phyloP scores from a whole-genome alignment of 257 asterid species.

The Scutellaria minor region DNA sequence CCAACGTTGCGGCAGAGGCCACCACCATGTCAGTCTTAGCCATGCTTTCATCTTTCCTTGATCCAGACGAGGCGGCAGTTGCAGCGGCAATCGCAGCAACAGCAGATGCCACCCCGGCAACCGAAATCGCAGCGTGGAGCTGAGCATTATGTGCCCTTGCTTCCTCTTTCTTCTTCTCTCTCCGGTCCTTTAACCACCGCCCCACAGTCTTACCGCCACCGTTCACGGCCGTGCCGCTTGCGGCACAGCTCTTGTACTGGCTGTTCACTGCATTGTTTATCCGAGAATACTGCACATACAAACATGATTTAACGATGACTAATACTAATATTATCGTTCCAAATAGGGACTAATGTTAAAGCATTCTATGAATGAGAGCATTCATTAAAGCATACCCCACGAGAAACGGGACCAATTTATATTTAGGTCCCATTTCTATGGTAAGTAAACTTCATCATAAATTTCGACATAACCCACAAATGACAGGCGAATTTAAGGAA shows the following conservation, averaged over 20 bases:
- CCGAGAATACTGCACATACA: constrained; percentile 54
- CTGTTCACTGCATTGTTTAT: constrained; percentile 46
- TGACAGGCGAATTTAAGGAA: constrained; percentile 26
- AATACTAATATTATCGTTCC: neutral
- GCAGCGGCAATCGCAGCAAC: constrained; percentile 97
- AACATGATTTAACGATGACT: neutral
- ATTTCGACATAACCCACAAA: constrained; percentile 30
- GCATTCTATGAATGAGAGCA: constrained; percentile 30
- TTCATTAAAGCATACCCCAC: constrained; percentile 33
- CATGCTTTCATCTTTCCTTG: constrained; percentile 75
- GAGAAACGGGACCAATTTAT: constrained; percentile 37
- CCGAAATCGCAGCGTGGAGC: constrained; percentile 95
- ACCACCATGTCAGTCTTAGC: constrained; percentile 93
- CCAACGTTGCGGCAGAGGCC: constrained; percentile 95
- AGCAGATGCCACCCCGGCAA: constrained; percentile 97
- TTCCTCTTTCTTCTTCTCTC: constrained; percentile 96
- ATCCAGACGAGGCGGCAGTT: constrained; percentile 80
- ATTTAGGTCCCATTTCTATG: constrained; percentile 9
- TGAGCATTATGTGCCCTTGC: constrained; percentile 87
- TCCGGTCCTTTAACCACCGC: constrained; percentile 96
- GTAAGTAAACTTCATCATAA: constrained; percentile 21
- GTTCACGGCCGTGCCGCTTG: constrained; percentile 39
- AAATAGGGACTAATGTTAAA: neutral
- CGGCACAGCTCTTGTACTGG: constrained; percentile 57
- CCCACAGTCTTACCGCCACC: constrained; percentile 92